A percentile compares a stretch with the other conserved stretches of the same genome.
phyloP scores from a whole-genome alignment of 2,329 filamentous ascomycete species.

The Arthroderma sp. region DNA sequence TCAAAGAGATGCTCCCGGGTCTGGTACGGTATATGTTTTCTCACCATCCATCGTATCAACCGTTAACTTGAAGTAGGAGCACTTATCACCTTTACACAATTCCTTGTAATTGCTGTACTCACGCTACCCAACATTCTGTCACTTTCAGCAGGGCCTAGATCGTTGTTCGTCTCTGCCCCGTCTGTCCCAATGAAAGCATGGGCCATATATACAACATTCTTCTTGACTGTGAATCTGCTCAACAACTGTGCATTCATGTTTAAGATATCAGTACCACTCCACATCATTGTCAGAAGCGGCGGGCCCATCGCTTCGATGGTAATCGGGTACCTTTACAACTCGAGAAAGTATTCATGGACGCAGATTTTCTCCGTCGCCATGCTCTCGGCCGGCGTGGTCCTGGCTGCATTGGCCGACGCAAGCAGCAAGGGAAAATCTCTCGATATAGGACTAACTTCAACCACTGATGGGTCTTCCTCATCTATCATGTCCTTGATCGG shows the following conservation, averaged over 20 bases:
- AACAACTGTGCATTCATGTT: slow-evolving; percentile 98
- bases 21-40: slow-evolving; percentile 44
- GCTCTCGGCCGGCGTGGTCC: slow-evolving; percentile 72
- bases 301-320: slow-evolving; percentile 92
- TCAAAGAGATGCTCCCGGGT: slow-evolving; percentile 63
- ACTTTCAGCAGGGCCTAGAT: slow-evolving; percentile 41
- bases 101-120: slow-evolving; percentile 65
- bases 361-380: slow-evolving; percentile 73
- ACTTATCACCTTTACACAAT: slow-evolving; percentile 79
- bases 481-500: slow-evolving; percentile 43
- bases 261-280: slow-evolving; percentile 87
- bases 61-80: slow-evolving; percentile 44
- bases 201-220: slow-evolving; percentile 77
- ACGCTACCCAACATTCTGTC: slow-evolving; percentile 68
- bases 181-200: slow-evolving; percentile 74
- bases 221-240: slow-evolving; percentile 85
- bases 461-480: slow-evolving; percentile 19
- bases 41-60: slow-evolving; percentile 1
- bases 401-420: slow-evolving; percentile 81
- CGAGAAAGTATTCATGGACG: slow-evolving; percentile 62
- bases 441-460: slow-evolving; percentile 26
- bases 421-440: slow-evolving; percentile 52
- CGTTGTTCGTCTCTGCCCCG: slow-evolving; percentile 62
- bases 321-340: slow-evolving; percentile 71
- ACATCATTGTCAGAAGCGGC: slow-evolving; percentile 90